phyloP scores from a whole-genome alignment of 2,329 filamentous ascomycete species.

The Knoxdaviesia capensis region DNA sequence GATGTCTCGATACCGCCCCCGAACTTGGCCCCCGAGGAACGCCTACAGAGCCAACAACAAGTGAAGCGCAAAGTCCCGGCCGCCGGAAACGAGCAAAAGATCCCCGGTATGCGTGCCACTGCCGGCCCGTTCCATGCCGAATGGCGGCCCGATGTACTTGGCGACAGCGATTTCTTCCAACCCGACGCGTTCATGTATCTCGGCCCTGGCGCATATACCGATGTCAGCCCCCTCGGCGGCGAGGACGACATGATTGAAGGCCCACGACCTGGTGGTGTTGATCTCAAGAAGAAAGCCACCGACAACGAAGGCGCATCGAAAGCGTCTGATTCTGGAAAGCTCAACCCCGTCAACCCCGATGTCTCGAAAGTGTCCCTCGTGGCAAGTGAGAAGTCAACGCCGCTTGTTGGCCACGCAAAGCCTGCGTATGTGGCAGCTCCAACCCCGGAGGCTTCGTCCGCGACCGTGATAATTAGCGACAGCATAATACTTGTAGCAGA shows the following conservation, averaged over 20 bases:
- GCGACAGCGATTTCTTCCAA: slow-evolving; percentile 22
- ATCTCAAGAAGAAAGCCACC: too few species aligned
- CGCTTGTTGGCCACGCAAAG: background rate
- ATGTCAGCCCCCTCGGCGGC: slow-evolving; percentile 21
- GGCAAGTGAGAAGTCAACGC: slow-evolving; percentile 3
- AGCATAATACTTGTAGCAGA: too few species aligned
- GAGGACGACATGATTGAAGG: slow-evolving; percentile 14
- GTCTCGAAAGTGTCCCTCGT: background rate
- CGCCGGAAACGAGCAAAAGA: slow-evolving; percentile 1
- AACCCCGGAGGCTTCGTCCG: slow-evolving; percentile 1
- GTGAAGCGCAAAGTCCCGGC: slow-evolving; percentile 14
- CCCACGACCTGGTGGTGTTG: background rate
- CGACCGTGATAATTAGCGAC: too few species aligned
- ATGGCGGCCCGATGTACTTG: slow-evolving; percentile 6
- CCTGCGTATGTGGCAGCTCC: background rate
- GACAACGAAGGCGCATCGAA: too few species aligned
- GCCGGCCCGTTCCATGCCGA: too few species aligned
- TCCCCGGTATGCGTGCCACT: slow-evolving; percentile 6
- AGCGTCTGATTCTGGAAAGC: background rate
- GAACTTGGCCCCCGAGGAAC: slow-evolving; percentile 28
- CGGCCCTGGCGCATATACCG: slow-evolving; percentile 23
- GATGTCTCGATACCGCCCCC: slow-evolving; percentile 14
- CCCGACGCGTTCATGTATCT: slow-evolving; percentile 33
- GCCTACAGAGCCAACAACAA: slow-evolving; percentile 30
- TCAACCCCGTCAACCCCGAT: background rate